A percentile compares a stretch with the other conserved stretches of the same genome.
These are phyloP conservation scores for Kwoniella dejecticola DNA, from an alignment of 768 basidiomycete species.

Conservation along the genomic window DNA sequence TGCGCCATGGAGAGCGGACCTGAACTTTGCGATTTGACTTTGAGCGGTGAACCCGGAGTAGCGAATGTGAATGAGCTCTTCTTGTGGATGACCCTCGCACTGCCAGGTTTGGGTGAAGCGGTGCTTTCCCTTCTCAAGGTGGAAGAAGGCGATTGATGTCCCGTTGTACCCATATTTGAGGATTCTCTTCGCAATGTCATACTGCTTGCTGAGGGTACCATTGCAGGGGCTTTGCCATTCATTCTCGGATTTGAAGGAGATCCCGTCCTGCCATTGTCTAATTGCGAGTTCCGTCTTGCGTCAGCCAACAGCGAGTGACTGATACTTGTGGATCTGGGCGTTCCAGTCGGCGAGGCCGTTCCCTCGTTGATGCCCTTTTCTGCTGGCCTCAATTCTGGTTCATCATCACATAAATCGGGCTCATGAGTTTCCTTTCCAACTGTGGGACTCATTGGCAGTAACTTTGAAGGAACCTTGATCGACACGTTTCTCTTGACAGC, in stretches of 20 bases:
- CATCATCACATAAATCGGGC: too few species aligned
- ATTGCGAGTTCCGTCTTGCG: constrained; percentile 10
- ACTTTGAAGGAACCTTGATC: constrained; percentile 28
- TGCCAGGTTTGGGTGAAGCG: neutral
- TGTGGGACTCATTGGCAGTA: constrained; percentile 14
- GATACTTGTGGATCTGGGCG: constrained; percentile 6
- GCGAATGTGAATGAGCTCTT: constrained; percentile 35
- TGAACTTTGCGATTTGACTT: constrained; percentile 8
- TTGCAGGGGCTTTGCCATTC: neutral
- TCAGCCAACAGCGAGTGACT: constrained; percentile 15
- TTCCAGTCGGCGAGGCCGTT: too few species aligned
- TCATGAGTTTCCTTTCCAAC: neutral
- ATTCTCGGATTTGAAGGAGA: neutral
- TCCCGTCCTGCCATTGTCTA: neutral
- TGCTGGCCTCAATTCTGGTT: too few species aligned
- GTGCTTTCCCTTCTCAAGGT: constrained; percentile 17
- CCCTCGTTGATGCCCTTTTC: too few species aligned
- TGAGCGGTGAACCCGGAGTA: constrained; percentile 27
- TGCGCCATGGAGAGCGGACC: neutral
- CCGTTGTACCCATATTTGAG: neutral
- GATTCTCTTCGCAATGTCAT: constrained; percentile 7
- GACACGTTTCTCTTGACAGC: constrained; percentile 42
- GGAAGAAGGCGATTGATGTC: constrained; percentile 10
- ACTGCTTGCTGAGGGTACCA: neutral
- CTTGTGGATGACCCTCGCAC: constrained; percentile 23